Conservation (phyloP, 2,329 filamentous ascomycete species). For the Hypoxylon rubiginosum region DNA sequence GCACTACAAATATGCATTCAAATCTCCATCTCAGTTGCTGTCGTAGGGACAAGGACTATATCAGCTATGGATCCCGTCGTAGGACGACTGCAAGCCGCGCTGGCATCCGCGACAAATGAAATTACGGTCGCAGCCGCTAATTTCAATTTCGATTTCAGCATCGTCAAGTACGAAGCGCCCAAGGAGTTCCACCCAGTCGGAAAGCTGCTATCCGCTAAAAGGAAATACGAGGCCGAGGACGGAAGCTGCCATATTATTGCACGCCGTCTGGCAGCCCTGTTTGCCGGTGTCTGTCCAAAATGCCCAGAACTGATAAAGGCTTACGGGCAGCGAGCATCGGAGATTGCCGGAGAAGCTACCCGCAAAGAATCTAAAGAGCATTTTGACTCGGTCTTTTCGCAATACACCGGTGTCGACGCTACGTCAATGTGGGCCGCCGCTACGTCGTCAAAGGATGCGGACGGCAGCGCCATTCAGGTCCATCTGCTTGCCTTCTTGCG, state of each 20-base stretch:
- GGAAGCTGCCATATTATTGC: constrained; percentile 25
- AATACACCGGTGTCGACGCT: constrained; percentile 28
- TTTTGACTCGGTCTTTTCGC: constrained; percentile 15
- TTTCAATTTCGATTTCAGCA: constrained; percentile 26
- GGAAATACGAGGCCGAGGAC: constrained; percentile 23
- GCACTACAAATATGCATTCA: too few species aligned
- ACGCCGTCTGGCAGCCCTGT: constrained; percentile 22
- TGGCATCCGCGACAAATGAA: constrained; percentile 15
- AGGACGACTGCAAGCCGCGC: constrained; percentile 11
- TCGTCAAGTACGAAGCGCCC: constrained; percentile 20
- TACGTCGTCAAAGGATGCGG: constrained; percentile 20
- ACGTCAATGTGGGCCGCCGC: constrained; percentile 40
- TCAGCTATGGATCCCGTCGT: not conserved
- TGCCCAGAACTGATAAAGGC: constrained; percentile 31
- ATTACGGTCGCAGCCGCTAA: constrained; percentile 26
- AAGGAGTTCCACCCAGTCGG: constrained; percentile 16
- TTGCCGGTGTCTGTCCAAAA: constrained; percentile 24
- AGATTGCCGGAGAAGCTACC: constrained; percentile 24
- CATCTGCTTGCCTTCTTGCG: constrained; percentile 40
- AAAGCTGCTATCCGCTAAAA: not conserved
- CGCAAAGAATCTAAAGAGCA: constrained; percentile 12
- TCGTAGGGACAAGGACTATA: not conserved
- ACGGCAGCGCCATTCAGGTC: constrained; percentile 24
- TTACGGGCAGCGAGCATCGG: constrained; percentile 33
- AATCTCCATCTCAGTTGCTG: not conserved